Conservation (phyloP, 345 rosid genomes). For the Moringa oleifera region DNA sequence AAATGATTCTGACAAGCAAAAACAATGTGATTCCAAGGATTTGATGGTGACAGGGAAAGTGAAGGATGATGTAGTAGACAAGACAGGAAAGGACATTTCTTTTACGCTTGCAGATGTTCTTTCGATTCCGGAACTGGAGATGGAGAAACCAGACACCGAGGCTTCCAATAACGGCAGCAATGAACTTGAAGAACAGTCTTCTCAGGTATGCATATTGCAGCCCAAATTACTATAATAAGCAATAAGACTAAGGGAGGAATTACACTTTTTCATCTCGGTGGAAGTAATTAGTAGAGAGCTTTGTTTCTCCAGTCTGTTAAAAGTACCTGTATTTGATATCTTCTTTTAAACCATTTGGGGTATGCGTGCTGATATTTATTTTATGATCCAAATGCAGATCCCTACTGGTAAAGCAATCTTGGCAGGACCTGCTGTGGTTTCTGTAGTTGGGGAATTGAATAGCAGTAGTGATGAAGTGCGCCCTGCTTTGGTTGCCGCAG, state of each 20-base stretch:
- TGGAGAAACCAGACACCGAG: conserved; percentile 14
- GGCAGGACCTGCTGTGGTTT: not conserved
- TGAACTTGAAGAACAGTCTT: conserved; percentile 25
- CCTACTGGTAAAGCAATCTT: conserved; percentile 13
- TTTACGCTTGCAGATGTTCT: conserved; percentile 45
- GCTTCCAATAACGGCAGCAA: conserved; percentile 10
- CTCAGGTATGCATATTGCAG: conserved; percentile 28
- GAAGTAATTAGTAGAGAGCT: not conserved
- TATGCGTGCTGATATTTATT: not conserved
- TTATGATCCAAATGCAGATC: conserved; percentile 25
- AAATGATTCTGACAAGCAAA: conserved; percentile 12
- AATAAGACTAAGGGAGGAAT: not conserved
- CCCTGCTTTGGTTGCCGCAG: conserved; percentile 11
- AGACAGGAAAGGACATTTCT: conserved; percentile 12
- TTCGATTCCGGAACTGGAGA: conserved; percentile 23
- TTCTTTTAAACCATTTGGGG: not conserved
- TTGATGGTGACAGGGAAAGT: conserved; percentile 13
- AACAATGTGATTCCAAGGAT: conserved; percentile 11
- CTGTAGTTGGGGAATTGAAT: conserved; percentile 15
- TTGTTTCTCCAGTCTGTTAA: not conserved
- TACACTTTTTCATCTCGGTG: not conserved
- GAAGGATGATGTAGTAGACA: conserved; percentile 12
- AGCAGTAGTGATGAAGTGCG: conserved; percentile 1
- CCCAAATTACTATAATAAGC: not conserved
- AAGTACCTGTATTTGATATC: not conserved